These are phyloP conservation scores for Colletotrichum sublineola DNA, from an alignment of 2,329 filamentous ascomycete genomes.

Conservation along the genomic window DNA sequence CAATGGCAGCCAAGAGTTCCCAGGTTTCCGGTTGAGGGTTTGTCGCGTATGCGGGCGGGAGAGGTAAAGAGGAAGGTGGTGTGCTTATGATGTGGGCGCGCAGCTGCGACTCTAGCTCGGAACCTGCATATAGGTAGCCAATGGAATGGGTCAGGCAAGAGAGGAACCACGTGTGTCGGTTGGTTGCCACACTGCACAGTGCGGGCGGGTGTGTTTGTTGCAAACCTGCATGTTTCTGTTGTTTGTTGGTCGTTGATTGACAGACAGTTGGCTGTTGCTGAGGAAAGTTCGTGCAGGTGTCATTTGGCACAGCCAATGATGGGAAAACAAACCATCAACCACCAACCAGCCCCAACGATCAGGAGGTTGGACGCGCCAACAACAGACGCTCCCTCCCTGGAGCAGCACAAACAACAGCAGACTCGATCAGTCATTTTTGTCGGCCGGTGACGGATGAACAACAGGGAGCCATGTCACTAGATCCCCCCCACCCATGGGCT, in stretches of 20 bases:
- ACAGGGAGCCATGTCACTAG: not conserved
- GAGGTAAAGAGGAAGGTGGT: not conserved
- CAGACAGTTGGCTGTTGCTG: not conserved
- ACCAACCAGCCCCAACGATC: not conserved
- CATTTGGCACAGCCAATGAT: not conserved
- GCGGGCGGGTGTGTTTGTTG: slow-evolving; percentile 13
- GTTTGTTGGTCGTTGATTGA: slow-evolving; percentile 1
- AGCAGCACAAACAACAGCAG: not conserved
- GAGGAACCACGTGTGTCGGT: not conserved
- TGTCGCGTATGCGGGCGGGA: not conserved
- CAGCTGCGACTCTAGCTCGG: slow-evolving; percentile 9
- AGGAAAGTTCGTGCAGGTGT: not conserved
- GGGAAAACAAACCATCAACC: slow-evolving; percentile 1
- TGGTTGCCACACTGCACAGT: slow-evolving; percentile 11
- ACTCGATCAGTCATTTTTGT: not conserved
- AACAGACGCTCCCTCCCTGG: not conserved
- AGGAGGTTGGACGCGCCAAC: not conserved
- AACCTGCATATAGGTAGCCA: slow-evolving; percentile 4
- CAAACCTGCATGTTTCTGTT: slow-evolving; percentile 1
- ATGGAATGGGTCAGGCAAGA: not conserved
- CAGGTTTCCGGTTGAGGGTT: slow-evolving; percentile 5
- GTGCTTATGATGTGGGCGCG: not conserved
- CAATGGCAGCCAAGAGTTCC: not conserved
- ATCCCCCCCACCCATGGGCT: not conserved
- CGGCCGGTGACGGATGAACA: not conserved